Conservation (phyloP, 2,329 filamentous ascomycete genomes). For the Beauveria varroae region DNA sequence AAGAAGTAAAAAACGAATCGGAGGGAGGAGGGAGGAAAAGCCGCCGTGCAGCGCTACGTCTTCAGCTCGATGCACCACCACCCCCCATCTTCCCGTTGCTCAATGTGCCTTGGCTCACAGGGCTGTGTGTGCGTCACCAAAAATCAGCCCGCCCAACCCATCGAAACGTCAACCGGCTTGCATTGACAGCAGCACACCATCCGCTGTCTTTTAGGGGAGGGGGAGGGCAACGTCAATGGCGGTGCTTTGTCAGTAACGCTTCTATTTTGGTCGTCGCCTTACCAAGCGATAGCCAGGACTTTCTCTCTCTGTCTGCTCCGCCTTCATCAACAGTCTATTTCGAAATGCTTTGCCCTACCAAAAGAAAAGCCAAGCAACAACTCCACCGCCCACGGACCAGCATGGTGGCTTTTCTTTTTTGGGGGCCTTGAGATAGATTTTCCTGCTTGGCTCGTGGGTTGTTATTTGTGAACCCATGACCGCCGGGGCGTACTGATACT, state of each 20-base stretch:
- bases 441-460: too few relatives aligned
- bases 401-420: too few relatives aligned
- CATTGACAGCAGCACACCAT: background rate
- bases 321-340: background rate
- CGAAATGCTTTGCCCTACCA: background rate
- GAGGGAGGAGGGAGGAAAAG: background rate
- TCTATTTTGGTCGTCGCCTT: constrained; percentile 2
- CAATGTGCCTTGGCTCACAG: background rate
- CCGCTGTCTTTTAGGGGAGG: background rate
- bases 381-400: too few relatives aligned
- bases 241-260: constrained; percentile 4
- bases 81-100: too few relatives aligned
- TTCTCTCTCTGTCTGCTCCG: background rate
- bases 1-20: too few relatives aligned
- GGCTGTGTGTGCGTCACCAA: too few relatives aligned
- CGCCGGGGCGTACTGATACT: background rate
- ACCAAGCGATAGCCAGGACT: background rate
- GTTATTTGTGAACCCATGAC: background rate
- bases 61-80: background rate
- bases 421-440: too few relatives aligned
- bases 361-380: too few relatives aligned
- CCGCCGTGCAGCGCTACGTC: background rate
- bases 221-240: background rate
- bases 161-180: background rate
- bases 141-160: too few relatives aligned